These are phyloP conservation scores for Suillus clintonianus DNA, from an alignment of 768 basidiomycete species.

Conservation along the genomic window DNA sequence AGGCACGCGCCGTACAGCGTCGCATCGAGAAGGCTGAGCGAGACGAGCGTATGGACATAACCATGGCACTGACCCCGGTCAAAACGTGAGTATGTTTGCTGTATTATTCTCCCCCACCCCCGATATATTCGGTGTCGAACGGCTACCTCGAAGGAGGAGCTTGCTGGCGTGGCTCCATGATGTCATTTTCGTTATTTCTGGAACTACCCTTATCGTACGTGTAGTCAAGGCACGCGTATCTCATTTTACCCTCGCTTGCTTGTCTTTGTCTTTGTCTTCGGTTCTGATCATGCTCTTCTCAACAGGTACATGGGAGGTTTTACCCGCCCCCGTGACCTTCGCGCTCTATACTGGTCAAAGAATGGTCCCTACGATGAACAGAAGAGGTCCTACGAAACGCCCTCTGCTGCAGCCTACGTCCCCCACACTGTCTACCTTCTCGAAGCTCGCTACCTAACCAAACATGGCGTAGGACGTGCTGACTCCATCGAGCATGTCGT, in stretches of 20 bases:
- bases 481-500: conserved; percentile 33
- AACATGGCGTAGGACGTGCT: conserved; percentile 30
- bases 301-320: conserved; percentile 42
- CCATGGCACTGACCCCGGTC: conserved; percentile 34
- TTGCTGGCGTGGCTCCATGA: neutral
- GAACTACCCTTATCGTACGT: neutral
- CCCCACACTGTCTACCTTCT: conserved; percentile 44
- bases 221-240: neutral
- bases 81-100: conserved; percentile 33
- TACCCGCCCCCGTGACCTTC: conserved; percentile 37
- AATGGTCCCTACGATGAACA: conserved; percentile 34
- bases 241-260: neutral
- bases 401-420: conserved; percentile 38
- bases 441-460: conserved; percentile 38
- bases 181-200: neutral
- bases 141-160: neutral
- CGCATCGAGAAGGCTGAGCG: conserved; percentile 42
- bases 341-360: conserved; percentile 37
- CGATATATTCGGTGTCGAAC: neutral
- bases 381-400: conserved; percentile 31
- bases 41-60: conserved; percentile 43
- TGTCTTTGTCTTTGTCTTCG: neutral
- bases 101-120: neutral
- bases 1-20: conserved; percentile 16
- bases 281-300: conserved; percentile 14